A percentile compares a stretch with the other conserved stretches of the same genome.
These are phyloP conservation scores for Boletellus ananiceps DNA, from an alignment of 768 basidiomycete species.

Conservation along the genomic window DNA sequence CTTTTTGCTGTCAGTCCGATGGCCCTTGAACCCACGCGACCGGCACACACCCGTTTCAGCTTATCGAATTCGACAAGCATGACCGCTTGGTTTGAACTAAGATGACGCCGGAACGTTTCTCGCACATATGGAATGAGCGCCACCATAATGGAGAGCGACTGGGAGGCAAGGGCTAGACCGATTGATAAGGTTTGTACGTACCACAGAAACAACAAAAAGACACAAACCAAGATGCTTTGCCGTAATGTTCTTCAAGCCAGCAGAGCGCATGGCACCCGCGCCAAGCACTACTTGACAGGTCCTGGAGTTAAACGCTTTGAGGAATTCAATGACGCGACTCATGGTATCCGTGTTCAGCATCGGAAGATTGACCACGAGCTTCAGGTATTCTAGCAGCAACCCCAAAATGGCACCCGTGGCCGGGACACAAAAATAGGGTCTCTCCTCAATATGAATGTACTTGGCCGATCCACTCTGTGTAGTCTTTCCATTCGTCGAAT, in stretches of 20 bases:
- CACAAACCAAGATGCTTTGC: constrained; percentile 89
- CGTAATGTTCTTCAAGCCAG: constrained; percentile 96
- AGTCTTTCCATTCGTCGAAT: constrained; percentile 7
- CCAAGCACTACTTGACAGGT: constrained; percentile 98
- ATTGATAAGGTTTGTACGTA: constrained; percentile 15
- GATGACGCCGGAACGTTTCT: constrained; percentile 89
- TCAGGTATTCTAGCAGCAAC: constrained; percentile 80
- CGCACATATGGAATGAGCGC: constrained; percentile 93
- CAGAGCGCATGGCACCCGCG: constrained; percentile 98
- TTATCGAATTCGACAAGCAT: constrained; percentile 99
- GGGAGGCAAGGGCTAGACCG: constrained; percentile 81
- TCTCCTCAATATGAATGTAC: constrained; percentile 75
- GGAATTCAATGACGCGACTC: constrained; percentile 88
- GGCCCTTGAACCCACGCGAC: constrained; percentile 1
- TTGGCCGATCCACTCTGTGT: constrained; percentile 38
- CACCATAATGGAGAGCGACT: constrained; percentile 91
- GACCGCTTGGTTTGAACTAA: constrained; percentile 91
- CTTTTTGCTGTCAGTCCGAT: constrained; percentile 34
- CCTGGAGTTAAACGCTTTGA: constrained; percentile 96
- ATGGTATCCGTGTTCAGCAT: constrained; percentile 94
- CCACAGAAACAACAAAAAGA: constrained; percentile 14
- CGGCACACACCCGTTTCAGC: constrained; percentile 77
- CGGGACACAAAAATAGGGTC: constrained; percentile 77
- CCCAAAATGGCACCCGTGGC: constrained; percentile 75
- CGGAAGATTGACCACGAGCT: constrained; percentile 81